phyloP scores from a whole-genome alignment of 1,139 yeast species.

The Sugiyamaella pinicola region DNA sequence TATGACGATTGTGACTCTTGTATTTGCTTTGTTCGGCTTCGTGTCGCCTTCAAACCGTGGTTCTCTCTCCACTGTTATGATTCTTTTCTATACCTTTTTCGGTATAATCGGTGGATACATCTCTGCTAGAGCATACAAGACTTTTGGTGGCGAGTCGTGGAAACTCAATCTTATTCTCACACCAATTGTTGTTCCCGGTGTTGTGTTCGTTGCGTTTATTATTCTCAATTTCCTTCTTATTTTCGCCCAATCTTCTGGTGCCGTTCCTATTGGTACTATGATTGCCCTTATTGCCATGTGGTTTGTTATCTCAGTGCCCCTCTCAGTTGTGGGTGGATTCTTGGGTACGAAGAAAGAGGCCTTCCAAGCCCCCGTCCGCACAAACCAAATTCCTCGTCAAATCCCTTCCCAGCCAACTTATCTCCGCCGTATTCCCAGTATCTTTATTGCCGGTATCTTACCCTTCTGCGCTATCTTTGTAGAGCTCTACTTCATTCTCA shows the following conservation, averaged over 20 bases:
- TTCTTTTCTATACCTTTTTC: slow-evolving; percentile 74
- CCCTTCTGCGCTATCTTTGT: slow-evolving; percentile 96
- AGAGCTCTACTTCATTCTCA: slow-evolving; percentile 84
- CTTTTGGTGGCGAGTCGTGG: slow-evolving; percentile 93
- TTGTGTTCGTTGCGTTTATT: slow-evolving; percentile 62
- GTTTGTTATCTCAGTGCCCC: slow-evolving; percentile 84
- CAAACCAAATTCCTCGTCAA: slow-evolving; percentile 91
- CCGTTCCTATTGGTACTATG: slow-evolving; percentile 92
- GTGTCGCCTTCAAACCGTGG: slow-evolving; percentile 96
- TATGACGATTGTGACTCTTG: slow-evolving; percentile 73
- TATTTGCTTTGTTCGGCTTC: slow-evolving; percentile 85
- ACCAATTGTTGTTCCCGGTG: slow-evolving; percentile 82
- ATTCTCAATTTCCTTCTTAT: slow-evolving; percentile 81
- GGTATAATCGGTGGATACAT: slow-evolving; percentile 83
- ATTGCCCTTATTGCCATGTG: slow-evolving; percentile 77
- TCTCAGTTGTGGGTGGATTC: slow-evolving; percentile 78
- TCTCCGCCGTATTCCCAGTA: slow-evolving; percentile 64
- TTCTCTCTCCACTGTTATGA: slow-evolving; percentile 85
- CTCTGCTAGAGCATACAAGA: slow-evolving; percentile 82
- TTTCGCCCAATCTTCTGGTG: slow-evolving; percentile 83
- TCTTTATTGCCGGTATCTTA: slow-evolving; percentile 82
- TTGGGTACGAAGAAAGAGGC: slow-evolving; percentile 68
- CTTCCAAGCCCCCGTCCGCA: slow-evolving; percentile 73
- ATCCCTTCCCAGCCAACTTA: slow-evolving; percentile 91
- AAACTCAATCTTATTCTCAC: slow-evolving; percentile 80